These are phyloP conservation scores for Cladosporium colombiae DNA, from an alignment of 2,329 filamentous ascomycete species.

Conservation along the genomic window DNA sequence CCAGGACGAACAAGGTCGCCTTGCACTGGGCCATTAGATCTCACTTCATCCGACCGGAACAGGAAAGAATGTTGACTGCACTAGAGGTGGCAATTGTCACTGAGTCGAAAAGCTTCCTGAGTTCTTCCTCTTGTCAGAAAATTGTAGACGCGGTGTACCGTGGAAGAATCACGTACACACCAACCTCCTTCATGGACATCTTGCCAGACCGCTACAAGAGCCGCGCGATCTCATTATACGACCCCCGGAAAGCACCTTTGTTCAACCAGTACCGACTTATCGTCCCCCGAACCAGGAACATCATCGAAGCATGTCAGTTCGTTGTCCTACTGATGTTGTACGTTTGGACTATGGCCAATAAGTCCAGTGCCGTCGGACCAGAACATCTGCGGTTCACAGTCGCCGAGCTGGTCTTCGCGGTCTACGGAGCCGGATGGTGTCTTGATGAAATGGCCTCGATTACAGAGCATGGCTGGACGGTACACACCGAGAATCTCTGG, in stretches of 20 bases:
- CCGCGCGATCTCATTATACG: conserved; percentile 77
- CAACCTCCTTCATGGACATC: conserved; percentile 78
- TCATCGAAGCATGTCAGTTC: conserved; percentile 75
- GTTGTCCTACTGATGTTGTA: conserved; percentile 68
- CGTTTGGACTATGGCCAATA: conserved; percentile 68
- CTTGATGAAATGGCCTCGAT: conserved; percentile 77
- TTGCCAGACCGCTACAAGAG: conserved; percentile 85
- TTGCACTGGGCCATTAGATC: conserved; percentile 48
- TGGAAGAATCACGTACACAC: conserved; percentile 78
- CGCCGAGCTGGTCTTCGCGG: conserved; percentile 66
- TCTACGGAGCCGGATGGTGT: conserved; percentile 78
- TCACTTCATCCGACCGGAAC: conserved; percentile 45
- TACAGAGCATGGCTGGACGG: conserved; percentile 73
- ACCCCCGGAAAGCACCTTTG: conserved; percentile 71
- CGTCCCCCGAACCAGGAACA: conserved; percentile 74
- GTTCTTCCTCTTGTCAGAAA: conserved; percentile 75
- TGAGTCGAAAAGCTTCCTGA: conserved; percentile 76
- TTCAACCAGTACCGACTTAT: conserved; percentile 84
- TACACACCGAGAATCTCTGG: conserved; percentile 87
- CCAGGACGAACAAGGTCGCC: conserved; percentile 55
- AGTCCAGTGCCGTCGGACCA: conserved; percentile 53
- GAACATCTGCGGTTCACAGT: conserved; percentile 41
- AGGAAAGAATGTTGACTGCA: conserved; percentile 67
- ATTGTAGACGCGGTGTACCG: conserved; percentile 82
- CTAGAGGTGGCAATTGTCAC: conserved; percentile 82